Conservation (phyloP, 2,329 filamentous ascomycete genomes). For the Fusarium verrucosum region DNA sequence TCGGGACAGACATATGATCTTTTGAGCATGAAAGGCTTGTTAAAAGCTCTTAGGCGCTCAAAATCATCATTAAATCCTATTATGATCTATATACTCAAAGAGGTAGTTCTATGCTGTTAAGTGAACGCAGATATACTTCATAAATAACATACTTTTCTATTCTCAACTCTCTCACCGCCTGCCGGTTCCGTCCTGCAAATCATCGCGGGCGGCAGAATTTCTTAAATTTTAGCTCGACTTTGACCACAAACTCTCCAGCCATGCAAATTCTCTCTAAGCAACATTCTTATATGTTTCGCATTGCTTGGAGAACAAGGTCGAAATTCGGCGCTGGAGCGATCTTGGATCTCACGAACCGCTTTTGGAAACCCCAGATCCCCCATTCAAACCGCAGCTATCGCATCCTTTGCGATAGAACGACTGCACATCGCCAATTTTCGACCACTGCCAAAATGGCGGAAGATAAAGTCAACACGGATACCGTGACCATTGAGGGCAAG, state of each 20-base stretch:
- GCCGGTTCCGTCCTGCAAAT: neutral
- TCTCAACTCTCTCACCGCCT: constrained; percentile 16
- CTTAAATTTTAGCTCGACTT: constrained; percentile 27
- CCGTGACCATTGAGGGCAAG: constrained; percentile 54
- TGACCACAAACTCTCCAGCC: constrained; percentile 4
- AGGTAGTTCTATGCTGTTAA: too few relatives aligned
- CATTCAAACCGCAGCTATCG: neutral
- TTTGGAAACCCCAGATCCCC: neutral
- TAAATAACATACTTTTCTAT: too few relatives aligned
- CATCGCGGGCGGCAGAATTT: constrained; percentile 21
- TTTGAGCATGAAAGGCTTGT: too few relatives aligned
- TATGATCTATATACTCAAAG: too few relatives aligned
- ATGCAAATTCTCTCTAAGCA: constrained; percentile 32
- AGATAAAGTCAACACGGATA: constrained; percentile 31
- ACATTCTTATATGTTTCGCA: constrained; percentile 33
- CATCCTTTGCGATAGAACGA: constrained; percentile 4
- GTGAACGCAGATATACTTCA: neutral
- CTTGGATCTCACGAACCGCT: neutral
- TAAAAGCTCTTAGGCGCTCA: too few relatives aligned
- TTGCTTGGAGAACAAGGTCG: constrained; percentile 26
- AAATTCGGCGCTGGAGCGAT: constrained; percentile 25
- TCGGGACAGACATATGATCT: too few relatives aligned
- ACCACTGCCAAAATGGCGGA: constrained; percentile 37
- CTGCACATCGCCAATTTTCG: constrained; percentile 27
- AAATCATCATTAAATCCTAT: too few relatives aligned